Conservation (phyloP, 176 grass and related monocot species). For the Oropetium thomaeum region DNA sequence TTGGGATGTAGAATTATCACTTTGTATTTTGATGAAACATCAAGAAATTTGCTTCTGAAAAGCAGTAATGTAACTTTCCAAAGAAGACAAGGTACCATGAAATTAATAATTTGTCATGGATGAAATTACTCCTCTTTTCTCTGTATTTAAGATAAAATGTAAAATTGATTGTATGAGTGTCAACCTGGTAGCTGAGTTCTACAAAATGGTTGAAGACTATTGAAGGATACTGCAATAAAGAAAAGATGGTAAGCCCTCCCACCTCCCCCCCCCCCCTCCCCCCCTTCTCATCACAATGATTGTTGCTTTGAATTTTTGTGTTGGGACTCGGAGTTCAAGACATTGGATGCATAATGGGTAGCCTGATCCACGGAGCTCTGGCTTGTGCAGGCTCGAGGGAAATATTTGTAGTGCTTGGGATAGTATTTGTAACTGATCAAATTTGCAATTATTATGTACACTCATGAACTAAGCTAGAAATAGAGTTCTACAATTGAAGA, state of each 20-base stretch:
- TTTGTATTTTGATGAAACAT: conserved; percentile 12
- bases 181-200: background rate
- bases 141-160: background rate
- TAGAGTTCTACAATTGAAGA: background rate
- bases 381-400: background rate
- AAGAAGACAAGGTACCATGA: conserved; percentile 17
- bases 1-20: conserved; percentile 55
- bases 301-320: conserved; percentile 2
- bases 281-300: background rate
- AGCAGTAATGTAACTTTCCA: conserved; percentile 1
- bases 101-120: conserved; percentile 1
- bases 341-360: background rate
- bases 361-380: too few species aligned
- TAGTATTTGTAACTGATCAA: background rate
- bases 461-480: conserved; percentile 7
- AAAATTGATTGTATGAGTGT: background rate
- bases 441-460: conserved; percentile 15
- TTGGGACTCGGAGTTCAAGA: background rate
- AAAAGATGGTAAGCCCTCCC: background rate
- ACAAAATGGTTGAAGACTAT: background rate
- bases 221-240: background rate
- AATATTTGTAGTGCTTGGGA: background rate
- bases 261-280: too few species aligned
- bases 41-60: conserved; percentile 5
- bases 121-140: background rate